Percentiles rank a stretch among this genome's conserved stretches.
Conservation (phyloP, 495 filamentous ascomycete species). For the Umbilicaria muhlenbergii region DNA sequence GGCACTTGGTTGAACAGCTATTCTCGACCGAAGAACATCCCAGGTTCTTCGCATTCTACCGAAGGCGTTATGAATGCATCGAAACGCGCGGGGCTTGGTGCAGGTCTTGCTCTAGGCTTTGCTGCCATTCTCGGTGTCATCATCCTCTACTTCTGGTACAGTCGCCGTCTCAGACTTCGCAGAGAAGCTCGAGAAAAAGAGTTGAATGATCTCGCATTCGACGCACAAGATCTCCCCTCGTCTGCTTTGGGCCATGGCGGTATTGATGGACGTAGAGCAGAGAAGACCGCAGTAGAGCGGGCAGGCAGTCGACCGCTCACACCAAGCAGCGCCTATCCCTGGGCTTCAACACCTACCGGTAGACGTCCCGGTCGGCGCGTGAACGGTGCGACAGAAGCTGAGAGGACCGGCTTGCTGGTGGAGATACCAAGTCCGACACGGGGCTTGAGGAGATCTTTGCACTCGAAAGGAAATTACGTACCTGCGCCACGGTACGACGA, state of each 20-base stretch:
- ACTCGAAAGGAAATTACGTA: conserved; percentile 26
- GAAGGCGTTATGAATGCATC: conserved; percentile 19
- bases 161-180: conserved; percentile 30
- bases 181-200: conserved; percentile 34
- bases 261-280: conserved; percentile 14
- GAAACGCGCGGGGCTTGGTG: conserved; percentile 50
- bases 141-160: conserved; percentile 41
- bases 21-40: conserved; percentile 30
- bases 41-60: neutral
- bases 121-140: conserved; percentile 34
- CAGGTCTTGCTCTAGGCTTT: conserved; percentile 57
- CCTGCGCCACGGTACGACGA: conserved; percentile 29
- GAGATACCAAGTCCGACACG: conserved; percentile 40
- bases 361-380: conserved; percentile 9
- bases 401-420: conserved; percentile 38
- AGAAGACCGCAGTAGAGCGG: conserved; percentile 9
- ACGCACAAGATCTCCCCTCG: conserved; percentile 28
- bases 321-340: conserved; percentile 5
- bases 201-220: conserved; percentile 34
- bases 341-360: conserved; percentile 1
- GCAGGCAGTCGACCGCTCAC: neutral
- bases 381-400: conserved; percentile 23
- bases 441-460: conserved; percentile 28
- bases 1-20: conserved; percentile 57
- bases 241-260: conserved; percentile 1